A percentile compares a stretch with the other conserved stretches of the same genome.
These are phyloP conservation scores for Graphilbum sp. DNA, from an alignment of 2,329 filamentous ascomycete species.

Conservation along the genomic window DNA sequence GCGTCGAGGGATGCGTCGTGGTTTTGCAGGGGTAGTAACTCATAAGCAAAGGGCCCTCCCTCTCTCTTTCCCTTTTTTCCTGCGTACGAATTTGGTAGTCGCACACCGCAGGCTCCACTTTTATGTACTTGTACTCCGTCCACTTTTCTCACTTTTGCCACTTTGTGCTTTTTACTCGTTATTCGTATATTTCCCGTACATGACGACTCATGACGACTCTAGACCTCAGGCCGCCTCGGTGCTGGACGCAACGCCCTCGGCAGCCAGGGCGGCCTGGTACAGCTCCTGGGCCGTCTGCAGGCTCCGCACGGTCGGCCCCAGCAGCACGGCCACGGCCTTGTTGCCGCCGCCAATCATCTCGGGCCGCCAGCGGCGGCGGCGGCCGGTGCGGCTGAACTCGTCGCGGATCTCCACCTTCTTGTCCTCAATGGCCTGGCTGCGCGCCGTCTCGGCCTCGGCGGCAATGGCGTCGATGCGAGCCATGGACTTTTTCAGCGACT, in stretches of 20 bases:
- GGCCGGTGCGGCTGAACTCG: constrained; percentile 55
- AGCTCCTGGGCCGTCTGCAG: constrained; percentile 45
- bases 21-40: too few relatives aligned
- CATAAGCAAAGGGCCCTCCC: too few relatives aligned
- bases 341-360: constrained; percentile 57
- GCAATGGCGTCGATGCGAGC: constrained; percentile 69
- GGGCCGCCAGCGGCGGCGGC: constrained; percentile 53
- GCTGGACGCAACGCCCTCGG: constrained; percentile 10
- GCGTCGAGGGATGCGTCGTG: too few relatives aligned
- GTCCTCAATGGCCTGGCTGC: constrained; percentile 47
- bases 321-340: constrained; percentile 57
- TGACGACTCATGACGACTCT: not conserved
- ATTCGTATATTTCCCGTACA: too few relatives aligned
- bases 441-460: constrained; percentile 60
- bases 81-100: too few relatives aligned
- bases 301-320: constrained; percentile 57
- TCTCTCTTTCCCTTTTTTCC: too few relatives aligned
- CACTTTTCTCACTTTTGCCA: too few relatives aligned
- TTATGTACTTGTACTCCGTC: too few relatives aligned
- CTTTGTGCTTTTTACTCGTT: too few relatives aligned
- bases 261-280: constrained; percentile 11
- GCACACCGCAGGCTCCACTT: too few relatives aligned
- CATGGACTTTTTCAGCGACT: constrained; percentile 62
- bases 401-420: constrained; percentile 55
- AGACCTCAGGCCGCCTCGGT: constrained; percentile 4